phyloP scores from a whole-genome alignment of 345 rosid genomes.

The Rhodomyrtus tomentosa region DNA sequence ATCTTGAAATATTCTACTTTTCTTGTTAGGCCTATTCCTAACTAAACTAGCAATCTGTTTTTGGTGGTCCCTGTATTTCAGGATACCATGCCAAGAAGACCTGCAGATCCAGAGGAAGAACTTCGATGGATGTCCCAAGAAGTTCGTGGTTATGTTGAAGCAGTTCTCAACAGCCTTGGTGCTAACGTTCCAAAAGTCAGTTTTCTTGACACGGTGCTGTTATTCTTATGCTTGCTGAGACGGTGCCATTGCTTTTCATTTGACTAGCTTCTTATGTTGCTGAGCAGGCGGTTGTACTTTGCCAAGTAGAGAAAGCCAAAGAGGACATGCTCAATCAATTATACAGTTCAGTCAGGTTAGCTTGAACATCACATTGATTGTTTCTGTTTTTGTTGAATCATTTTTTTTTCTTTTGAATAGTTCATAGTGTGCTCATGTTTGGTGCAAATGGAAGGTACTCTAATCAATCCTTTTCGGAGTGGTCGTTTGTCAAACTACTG shows the following conservation, averaged over 20 bases:
- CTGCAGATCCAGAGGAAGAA: constrained; percentile 92
- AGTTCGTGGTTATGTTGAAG: constrained; percentile 96
- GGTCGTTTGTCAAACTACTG: neutral
- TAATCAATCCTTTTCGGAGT: neutral
- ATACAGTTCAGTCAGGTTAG: constrained; percentile 80
- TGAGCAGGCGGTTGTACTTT: constrained; percentile 88
- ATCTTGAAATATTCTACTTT: neutral
- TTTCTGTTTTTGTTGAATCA: neutral
- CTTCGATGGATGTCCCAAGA: constrained; percentile 98
- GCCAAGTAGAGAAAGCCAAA: constrained; percentile 95
- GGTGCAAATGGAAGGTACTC: neutral
- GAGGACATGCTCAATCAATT: constrained; percentile 97
- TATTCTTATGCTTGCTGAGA: neutral
- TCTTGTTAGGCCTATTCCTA: neutral
- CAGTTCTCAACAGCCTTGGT: constrained; percentile 83
- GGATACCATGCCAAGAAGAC: constrained; percentile 79
- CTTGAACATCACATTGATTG: neutral
- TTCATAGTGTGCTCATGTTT: neutral
- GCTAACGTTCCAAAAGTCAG: constrained; percentile 88
- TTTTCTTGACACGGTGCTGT: neutral
- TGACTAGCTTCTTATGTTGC: neutral
- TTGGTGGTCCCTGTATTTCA: constrained; percentile 5
- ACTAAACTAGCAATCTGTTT: neutral
- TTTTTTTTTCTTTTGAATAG: neutral
- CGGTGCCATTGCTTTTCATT: neutral